phyloP scores from a whole-genome alignment of 257 asterid species.

The Nicotiana sylvestris region DNA sequence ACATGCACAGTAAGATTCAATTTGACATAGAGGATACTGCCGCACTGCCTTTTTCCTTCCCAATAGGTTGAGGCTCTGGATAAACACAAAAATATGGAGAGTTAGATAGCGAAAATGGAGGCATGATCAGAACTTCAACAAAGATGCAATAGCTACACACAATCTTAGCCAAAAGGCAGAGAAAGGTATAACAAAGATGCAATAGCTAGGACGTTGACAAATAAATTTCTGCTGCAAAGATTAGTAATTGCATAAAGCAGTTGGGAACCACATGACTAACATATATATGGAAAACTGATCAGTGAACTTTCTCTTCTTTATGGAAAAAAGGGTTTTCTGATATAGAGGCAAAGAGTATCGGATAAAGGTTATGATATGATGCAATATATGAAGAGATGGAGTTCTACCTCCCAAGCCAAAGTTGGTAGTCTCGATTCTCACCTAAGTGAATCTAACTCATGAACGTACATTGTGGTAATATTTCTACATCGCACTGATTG shows the following conservation, averaged over 20 bases:
- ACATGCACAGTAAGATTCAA: slow-evolving; percentile 10
- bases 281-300: not conserved
- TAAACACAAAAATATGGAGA: not conserved
- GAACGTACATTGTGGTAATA: not conserved
- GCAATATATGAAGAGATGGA: not conserved
- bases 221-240: not conserved
- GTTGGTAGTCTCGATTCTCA: not conserved
- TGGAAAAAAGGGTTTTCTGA: not conserved
- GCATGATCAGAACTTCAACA: slow-evolving; percentile 1
- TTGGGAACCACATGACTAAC: not conserved
- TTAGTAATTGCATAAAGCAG: not conserved
- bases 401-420: not conserved
- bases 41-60: slow-evolving; percentile 33
- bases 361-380: not conserved
- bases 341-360: not conserved
- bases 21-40: slow-evolving; percentile 27
- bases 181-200: not conserved
- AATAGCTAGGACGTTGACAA: not conserved
- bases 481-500: not conserved
- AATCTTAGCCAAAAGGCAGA: no score
- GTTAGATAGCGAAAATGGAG: not conserved
- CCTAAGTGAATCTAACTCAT: not conserved
- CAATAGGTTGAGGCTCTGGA: slow-evolving; percentile 49
- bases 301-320: not conserved
- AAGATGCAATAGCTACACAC: not conserved